Percentiles rank a stretch among this genome's conserved stretches.
These are phyloP conservation scores for Daldinia caldariorum DNA, from an alignment of 495 filamentous ascomycete species.

Conservation along the genomic window DNA sequence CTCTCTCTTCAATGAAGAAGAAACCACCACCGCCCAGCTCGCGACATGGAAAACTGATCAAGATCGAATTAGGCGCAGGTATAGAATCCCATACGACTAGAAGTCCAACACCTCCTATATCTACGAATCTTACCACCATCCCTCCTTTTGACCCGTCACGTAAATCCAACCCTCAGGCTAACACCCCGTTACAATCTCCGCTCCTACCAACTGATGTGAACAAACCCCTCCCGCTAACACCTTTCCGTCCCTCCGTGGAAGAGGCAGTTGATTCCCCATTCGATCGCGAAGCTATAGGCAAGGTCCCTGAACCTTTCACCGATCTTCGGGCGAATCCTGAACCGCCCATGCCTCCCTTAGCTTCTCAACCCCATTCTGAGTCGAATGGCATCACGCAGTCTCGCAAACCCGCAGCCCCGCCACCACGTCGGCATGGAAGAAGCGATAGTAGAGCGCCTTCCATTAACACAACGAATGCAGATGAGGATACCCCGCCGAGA, in stretches of 20 bases:
- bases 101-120: conserved; percentile 39
- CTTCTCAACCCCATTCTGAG: conserved; percentile 47
- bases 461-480: conserved; percentile 35
- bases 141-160: conserved; percentile 41
- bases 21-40: conserved; percentile 67
- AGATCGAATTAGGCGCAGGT: conserved; percentile 47
- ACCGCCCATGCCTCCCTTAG: conserved; percentile 46
- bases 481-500: conserved; percentile 50
- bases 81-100: conserved; percentile 36
- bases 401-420: conserved; percentile 58
- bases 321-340: conserved; percentile 44
- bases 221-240: conserved; percentile 59
- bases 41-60: conserved; percentile 76
- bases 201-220: conserved; percentile 56
- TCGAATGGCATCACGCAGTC: conserved; percentile 46
- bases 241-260: conserved; percentile 53
- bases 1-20: conserved; percentile 46
- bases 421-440: conserved; percentile 58
- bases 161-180: conserved; percentile 33
- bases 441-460: conserved; percentile 52
- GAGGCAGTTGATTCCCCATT: conserved; percentile 54
- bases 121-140: conserved; percentile 35
- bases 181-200: conserved; percentile 17
- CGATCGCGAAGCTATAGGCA: conserved; percentile 58
- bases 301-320: conserved; percentile 51